These are phyloP conservation scores for Uronychia setigera DNA, from an alignment of 73 alveolate species.

Conservation along the genomic window DNA sequence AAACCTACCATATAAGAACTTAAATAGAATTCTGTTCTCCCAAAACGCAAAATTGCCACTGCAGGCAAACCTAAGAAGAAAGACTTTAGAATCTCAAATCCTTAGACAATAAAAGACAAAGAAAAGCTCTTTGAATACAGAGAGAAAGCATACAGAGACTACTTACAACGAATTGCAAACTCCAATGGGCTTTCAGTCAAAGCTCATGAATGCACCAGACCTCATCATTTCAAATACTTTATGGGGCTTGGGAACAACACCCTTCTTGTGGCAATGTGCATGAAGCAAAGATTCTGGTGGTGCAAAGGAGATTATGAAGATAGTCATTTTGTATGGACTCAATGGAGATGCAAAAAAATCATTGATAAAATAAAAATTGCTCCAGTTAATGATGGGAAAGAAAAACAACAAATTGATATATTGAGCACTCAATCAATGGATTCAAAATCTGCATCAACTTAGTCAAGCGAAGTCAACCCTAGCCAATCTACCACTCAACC, in stretches of 20 bases:
- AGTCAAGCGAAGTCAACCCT: too few relatives aligned
- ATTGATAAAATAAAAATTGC: conserved; percentile 17
- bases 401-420: background rate
- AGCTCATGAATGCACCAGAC: conserved; percentile 12
- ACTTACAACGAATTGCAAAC: background rate
- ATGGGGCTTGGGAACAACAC: conserved; percentile 84
- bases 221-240: conserved; percentile 58
- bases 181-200: conserved; percentile 10
- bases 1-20: background rate
- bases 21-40: background rate
- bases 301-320: conserved; percentile 63
- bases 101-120: conserved; percentile 26
- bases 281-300: conserved; percentile 84
- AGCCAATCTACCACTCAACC: too few relatives aligned
- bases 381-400: background rate
- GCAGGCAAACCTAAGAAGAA: conserved; percentile 14
- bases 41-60: background rate
- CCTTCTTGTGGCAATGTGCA: conserved; percentile 48
- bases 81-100: conserved; percentile 36
- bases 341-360: conserved; percentile 49
- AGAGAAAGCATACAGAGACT: conserved; percentile 50
- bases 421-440: background rate
- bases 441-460: background rate
- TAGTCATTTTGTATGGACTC: conserved; percentile 66
- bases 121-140: conserved; percentile 42